Evolutionary conservation across 441 rosid genomes (phyloP).

Genomic region (Adansonia gregorii): DNA sequence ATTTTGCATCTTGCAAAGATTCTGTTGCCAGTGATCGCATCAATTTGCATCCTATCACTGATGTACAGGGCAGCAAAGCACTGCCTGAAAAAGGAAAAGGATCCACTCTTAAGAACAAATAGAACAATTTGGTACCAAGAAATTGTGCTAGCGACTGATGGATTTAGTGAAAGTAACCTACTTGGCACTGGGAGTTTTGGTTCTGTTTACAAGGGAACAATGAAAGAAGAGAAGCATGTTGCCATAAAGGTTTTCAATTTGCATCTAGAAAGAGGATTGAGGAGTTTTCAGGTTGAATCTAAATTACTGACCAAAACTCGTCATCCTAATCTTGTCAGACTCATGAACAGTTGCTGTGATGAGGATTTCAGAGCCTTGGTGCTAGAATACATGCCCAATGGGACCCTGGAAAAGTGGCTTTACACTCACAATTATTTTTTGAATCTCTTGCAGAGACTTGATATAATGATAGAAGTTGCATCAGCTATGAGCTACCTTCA

Average conservation of each 20-base stretch:
- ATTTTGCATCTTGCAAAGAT: neutral
- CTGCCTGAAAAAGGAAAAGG: neutral
- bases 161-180: slow-evolving; percentile 22
- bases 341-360: slow-evolving; percentile 24
- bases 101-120: neutral
- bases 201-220: slow-evolving; percentile 33
- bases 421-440: slow-evolving; percentile 19
- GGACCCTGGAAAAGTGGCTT: slow-evolving; percentile 35
- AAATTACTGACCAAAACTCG: neutral
- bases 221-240: slow-evolving; percentile 28
- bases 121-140: slow-evolving; percentile 27
- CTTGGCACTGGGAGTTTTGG: slow-evolving; percentile 27
- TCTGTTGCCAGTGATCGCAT: neutral
- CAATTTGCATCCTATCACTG: neutral
- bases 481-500: slow-evolving; percentile 27
- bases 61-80: neutral
- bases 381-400: slow-evolving; percentile 30
- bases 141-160: slow-evolving; percentile 25
- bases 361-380: slow-evolving; percentile 23
- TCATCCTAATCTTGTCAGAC: slow-evolving; percentile 31
- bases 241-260: slow-evolving; percentile 32
- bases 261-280: neutral
- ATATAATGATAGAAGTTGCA: slow-evolving; percentile 31
- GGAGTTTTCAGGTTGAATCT: slow-evolving; percentile 31
- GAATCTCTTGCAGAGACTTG: slow-evolving; percentile 21